Percentiles rank a stretch among this genome's conserved stretches.
These are phyloP conservation scores for Heritiera littoralis DNA, from an alignment of 345 rosid species.

Conservation along the genomic window DNA sequence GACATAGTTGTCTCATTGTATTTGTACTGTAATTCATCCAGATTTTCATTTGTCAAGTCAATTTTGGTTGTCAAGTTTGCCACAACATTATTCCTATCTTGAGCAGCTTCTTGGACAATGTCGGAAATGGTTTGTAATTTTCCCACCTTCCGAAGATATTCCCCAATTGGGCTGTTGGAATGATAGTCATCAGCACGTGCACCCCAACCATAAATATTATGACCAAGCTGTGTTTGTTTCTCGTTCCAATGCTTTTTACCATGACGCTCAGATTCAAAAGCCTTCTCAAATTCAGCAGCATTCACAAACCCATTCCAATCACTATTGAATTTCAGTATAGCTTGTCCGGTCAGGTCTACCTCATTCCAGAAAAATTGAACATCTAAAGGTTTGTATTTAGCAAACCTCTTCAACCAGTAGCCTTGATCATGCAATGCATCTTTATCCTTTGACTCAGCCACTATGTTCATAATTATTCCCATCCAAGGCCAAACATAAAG, in stretches of 20 bases:
- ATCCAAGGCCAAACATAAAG: slow-evolving; percentile 84
- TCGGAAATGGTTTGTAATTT: slow-evolving; percentile 54
- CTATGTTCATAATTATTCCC: slow-evolving; percentile 57
- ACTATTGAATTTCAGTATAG: slow-evolving; percentile 52
- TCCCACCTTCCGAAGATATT: slow-evolving; percentile 62
- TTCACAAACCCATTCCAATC: slow-evolving; percentile 66
- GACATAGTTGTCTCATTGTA: slow-evolving; percentile 65
- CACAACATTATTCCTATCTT: slow-evolving; percentile 46
- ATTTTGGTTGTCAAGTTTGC: slow-evolving; percentile 53
- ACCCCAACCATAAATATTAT: slow-evolving; percentile 68
- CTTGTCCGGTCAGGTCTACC: slow-evolving; percentile 39
- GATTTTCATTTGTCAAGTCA: slow-evolving; percentile 61
- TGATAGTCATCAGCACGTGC: slow-evolving; percentile 71
- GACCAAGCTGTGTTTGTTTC: slow-evolving; percentile 34
- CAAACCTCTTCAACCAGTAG: slow-evolving; percentile 63
- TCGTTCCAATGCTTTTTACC: slow-evolving; percentile 62
- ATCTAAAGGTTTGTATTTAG: slow-evolving; percentile 54
- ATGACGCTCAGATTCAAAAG: slow-evolving; percentile 46
- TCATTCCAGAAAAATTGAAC: slow-evolving; percentile 54
- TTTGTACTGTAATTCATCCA: slow-evolving; percentile 50
- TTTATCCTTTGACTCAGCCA: slow-evolving; percentile 29
- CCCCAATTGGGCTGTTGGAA: slow-evolving; percentile 64
- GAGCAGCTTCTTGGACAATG: slow-evolving; percentile 46
- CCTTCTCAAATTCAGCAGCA: slow-evolving; percentile 65
- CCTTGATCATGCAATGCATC: slow-evolving; percentile 31